Conservation (phyloP, 768 basidiomycete species). For the Favolaschia claudopus region DNA sequence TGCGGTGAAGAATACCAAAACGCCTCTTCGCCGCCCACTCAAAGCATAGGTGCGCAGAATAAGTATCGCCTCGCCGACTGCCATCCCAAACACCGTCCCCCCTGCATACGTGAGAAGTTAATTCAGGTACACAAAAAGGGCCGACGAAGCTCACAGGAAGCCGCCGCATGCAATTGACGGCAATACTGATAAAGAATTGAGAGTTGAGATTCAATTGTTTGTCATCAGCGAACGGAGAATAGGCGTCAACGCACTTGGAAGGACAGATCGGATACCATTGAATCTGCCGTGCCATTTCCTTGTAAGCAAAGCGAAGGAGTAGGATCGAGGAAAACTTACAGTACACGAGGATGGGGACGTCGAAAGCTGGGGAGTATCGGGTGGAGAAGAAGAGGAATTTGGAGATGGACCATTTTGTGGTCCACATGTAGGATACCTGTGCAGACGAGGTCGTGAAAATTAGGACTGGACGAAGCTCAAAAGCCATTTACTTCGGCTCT, state of each 20-base stretch:
- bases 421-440: slow-evolving; percentile 22
- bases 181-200: slow-evolving; percentile 19
- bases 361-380: slow-evolving; percentile 24
- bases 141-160: slow-evolving; percentile 12
- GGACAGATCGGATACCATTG: slow-evolving; percentile 7
- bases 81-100: slow-evolving; percentile 23
- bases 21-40: slow-evolving; percentile 11
- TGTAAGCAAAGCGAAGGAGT: background rate
- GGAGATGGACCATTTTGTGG: slow-evolving; percentile 11
- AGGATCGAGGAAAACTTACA: background rate
- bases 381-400: slow-evolving; percentile 20
- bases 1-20: slow-evolving; percentile 14
- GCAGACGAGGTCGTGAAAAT: background rate
- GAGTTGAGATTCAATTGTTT: background rate
- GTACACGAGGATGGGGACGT: slow-evolving; percentile 20
- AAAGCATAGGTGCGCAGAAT: slow-evolving; percentile 21
- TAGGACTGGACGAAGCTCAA: too few species aligned
- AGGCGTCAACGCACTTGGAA: background rate
- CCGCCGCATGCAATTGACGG: slow-evolving; percentile 11
- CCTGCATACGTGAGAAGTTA: background rate
- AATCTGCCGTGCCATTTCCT: background rate
- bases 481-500: slow-evolving; percentile 1
- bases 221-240: background rate
- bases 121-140: background rate
- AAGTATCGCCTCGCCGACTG: slow-evolving; percentile 22